Evolutionary conservation across 192 early-diverging fungal genomes (phyloP), one percentile per base, ranked within the genome.

Genomic region (Gamsiella multidivaricata): DNA sequence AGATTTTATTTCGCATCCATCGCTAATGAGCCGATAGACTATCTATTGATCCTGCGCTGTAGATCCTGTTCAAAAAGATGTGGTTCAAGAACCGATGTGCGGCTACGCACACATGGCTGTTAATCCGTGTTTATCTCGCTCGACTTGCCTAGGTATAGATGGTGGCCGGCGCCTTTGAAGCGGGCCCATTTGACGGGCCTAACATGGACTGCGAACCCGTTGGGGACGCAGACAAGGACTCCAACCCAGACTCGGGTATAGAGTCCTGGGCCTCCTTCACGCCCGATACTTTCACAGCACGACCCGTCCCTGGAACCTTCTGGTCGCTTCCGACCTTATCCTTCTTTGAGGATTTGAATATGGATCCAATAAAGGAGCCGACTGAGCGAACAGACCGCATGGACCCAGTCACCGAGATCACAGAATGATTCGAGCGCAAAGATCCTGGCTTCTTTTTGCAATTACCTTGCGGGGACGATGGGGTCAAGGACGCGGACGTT

Each of bases 351-450:
- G 3, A 20, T 3, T 49, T 14, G n/a, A 69, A 60, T 1, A 69
- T 42, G 37, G 57, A 52, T 28, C 67, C 67, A 25, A 60, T 56
- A 39, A 69, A 25, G 5, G 66, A 33, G 7, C 37, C 28, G 2
- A 60, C 55, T 15, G 65, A 45, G n/a, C 54, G 55, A 0, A 51
- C 34, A 8, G 55, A 56, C 14, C 11, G 8, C 29, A 39, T 28
- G 4, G 54, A 47, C 20, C 28, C 54, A 15, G 52, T n/a, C 15
- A 47, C 23, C 10, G 43, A 62, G 33, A 23, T 52, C 14, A 33
- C 9, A 5, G 50, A 54, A 20, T 39, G 53, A 17, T 25, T 56
- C 3, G 65, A 49, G 12, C 45, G 32, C 15, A 65, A 5, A 18
- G 65, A 62, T 37, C 32, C 60, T 5, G 60, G 18, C 11, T 60